phyloP scores from a whole-genome alignment of 169 alveolate species.

The Toxoplasma gondii region DNA sequence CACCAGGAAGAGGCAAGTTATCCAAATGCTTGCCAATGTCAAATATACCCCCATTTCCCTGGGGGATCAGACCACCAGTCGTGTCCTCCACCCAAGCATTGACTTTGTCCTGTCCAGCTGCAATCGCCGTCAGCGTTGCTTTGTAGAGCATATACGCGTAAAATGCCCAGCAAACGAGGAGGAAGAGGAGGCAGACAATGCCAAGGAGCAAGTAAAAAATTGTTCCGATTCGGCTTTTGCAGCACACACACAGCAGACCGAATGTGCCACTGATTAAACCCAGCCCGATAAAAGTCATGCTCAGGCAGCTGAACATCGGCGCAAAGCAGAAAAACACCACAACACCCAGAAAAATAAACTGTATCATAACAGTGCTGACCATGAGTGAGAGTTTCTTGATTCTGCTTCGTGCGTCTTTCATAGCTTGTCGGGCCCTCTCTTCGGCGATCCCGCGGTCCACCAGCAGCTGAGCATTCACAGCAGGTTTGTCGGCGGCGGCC shows the following conservation, averaged over 20 bases:
- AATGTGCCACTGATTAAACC: not conserved
- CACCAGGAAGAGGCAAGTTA: too few species aligned
- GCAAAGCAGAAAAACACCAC: not conserved
- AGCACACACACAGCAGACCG: not conserved
- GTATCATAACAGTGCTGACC: not conserved
- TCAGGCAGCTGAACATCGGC: not conserved
- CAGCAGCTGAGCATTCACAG: not conserved
- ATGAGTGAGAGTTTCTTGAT: not conserved
- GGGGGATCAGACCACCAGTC: not conserved
- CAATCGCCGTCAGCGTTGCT: not conserved
- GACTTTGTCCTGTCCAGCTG: not conserved
- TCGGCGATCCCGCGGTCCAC: not conserved
- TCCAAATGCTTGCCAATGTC: not conserved
- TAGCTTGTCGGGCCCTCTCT: not conserved
- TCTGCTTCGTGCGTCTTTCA: not conserved
- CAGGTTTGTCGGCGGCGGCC: not conserved
- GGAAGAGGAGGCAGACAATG: not conserved
- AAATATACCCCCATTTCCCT: not conserved
- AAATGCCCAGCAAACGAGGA: not conserved
- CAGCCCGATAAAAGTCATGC: not conserved
- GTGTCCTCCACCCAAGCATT: conserved; percentile 20
- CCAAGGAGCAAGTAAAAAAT: not conserved
- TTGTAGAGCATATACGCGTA: not conserved
- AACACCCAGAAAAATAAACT: not conserved
- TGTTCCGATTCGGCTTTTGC: not conserved